phyloP scores from a whole-genome alignment of 2,329 filamentous ascomycete genomes.

The Xylaria sp. region DNA sequence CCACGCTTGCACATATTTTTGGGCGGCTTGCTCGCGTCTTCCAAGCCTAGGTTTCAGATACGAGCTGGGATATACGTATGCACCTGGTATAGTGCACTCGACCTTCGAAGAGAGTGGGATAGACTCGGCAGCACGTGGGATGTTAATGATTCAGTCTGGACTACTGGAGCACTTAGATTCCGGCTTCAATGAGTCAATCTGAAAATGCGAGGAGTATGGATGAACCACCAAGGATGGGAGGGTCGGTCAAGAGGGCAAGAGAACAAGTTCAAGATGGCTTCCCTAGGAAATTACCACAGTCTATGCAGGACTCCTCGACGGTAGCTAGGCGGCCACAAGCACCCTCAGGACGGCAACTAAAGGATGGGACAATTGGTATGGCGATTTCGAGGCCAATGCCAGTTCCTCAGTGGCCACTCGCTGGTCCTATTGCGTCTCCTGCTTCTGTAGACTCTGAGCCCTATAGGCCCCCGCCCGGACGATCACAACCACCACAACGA shows the following conservation, averaged over 20 bases:
- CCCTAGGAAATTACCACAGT: slow-evolving; percentile 47
- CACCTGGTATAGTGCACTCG: slow-evolving; percentile 39
- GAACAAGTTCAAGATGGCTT: slow-evolving; percentile 61
- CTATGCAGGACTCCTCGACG: slow-evolving; percentile 47
- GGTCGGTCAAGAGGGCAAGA: slow-evolving; percentile 66
- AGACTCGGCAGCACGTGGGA: slow-evolving; percentile 40
- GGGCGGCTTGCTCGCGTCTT: slow-evolving; percentile 37
- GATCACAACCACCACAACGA: slow-evolving; percentile 65
- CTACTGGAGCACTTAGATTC: slow-evolving; percentile 46
- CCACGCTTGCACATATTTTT: slow-evolving; percentile 31
- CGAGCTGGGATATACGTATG: slow-evolving; percentile 40
- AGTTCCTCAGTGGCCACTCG: slow-evolving; percentile 54
- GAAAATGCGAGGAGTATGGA: slow-evolving; percentile 68
- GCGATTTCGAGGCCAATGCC: slow-evolving; percentile 63
- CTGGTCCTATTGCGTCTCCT: slow-evolving; percentile 46
- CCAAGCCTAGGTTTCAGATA: slow-evolving; percentile 36
- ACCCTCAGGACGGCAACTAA: slow-evolving; percentile 52
- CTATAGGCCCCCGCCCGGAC: slow-evolving; percentile 64
- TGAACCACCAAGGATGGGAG: slow-evolving; percentile 55
- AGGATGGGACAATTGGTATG: slow-evolving; percentile 55
- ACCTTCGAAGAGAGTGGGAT: slow-evolving; percentile 37
- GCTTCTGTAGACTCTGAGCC: slow-evolving; percentile 50
- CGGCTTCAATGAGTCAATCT: slow-evolving; percentile 64
- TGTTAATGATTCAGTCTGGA: slow-evolving; percentile 38
- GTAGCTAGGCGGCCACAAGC: slow-evolving; percentile 52